These are phyloP conservation scores for Aspergillus fijiensis DNA, from an alignment of 2,329 filamentous ascomycete species.

Conservation along the genomic window DNA sequence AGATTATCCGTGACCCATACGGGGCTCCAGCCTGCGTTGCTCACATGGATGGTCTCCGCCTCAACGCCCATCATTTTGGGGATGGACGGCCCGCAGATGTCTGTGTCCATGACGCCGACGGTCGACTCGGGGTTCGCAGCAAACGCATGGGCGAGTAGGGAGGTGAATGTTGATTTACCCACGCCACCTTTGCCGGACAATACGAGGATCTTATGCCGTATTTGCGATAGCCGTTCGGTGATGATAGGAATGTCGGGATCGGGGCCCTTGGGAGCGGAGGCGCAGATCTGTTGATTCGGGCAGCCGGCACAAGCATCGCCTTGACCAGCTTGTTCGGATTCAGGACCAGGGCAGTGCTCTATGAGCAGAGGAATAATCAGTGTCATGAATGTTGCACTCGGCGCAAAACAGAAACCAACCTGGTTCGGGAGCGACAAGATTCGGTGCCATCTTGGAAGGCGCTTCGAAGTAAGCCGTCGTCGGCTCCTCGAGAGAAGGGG, in stretches of 20 bases:
- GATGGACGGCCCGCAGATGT: constrained; percentile 94
- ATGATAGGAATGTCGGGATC: constrained; percentile 93
- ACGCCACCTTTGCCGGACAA: constrained; percentile 95
- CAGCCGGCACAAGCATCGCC: constrained; percentile 88
- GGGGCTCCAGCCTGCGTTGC: constrained; percentile 83
- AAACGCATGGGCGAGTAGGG: constrained; percentile 84
- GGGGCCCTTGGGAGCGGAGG: constrained; percentile 88
- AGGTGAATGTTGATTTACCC: constrained; percentile 92
- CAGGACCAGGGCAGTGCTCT: constrained; percentile 88
- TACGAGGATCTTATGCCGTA: constrained; percentile 90
- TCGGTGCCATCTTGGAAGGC: constrained; percentile 73
- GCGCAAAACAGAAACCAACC: constrained; percentile 41
- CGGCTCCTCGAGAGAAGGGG: constrained; percentile 75
- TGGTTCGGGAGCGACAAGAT: constrained; percentile 90
- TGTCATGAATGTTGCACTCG: neutral
- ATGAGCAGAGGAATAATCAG: constrained; percentile 6
- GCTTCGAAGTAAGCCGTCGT: constrained; percentile 71
- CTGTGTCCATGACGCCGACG: constrained; percentile 96
- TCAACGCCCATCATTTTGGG: constrained; percentile 99
- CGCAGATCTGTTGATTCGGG: constrained; percentile 94
- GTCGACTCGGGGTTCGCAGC: constrained; percentile 74
- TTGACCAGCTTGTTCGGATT: constrained; percentile 56
- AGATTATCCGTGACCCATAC: constrained; percentile 96
- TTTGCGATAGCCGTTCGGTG: constrained; percentile 72
- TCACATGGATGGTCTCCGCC: constrained; percentile 88